Evolutionary conservation across 1,139 yeast species (phyloP).

Genomic region (Taphrina deformans): DNA sequence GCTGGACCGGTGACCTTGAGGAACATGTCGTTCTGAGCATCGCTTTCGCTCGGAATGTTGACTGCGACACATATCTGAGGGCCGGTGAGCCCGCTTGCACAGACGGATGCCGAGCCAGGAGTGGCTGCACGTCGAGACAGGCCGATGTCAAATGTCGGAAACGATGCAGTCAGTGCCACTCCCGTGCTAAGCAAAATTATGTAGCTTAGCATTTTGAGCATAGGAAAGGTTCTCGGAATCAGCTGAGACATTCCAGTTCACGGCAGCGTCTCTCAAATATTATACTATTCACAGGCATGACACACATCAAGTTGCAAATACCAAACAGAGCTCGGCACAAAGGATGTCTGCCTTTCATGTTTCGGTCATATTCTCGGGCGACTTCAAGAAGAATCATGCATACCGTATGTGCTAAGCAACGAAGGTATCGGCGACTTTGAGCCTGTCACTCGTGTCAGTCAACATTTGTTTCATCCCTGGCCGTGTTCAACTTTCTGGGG

Average conservation of each 20-base stretch:
- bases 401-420: too few species aligned
- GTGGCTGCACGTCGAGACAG: not conserved
- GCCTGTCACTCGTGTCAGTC: too few species aligned
- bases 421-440: too few species aligned
- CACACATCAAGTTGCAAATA: not conserved
- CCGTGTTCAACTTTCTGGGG: not conserved
- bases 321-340: not conserved
- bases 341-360: not conserved
- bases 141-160: not conserved
- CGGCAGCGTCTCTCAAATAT: too few species aligned
- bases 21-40: conserved; percentile 22
- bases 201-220: not conserved
- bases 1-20: conserved; percentile 22
- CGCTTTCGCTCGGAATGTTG: conserved; percentile 3
- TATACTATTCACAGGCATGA: not conserved
- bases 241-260: too few species aligned
- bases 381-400: too few species aligned
- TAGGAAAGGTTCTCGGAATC: too few species aligned
- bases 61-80: conserved; percentile 19
- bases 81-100: not conserved
- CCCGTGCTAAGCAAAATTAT: not conserved
- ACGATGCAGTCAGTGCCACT: not conserved
- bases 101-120: not conserved
- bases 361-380: too few species aligned
- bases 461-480: too few species aligned